Base-by-base conservation (phyloP, 23 red algal genomes). In the Chondrus crispus region DNA sequence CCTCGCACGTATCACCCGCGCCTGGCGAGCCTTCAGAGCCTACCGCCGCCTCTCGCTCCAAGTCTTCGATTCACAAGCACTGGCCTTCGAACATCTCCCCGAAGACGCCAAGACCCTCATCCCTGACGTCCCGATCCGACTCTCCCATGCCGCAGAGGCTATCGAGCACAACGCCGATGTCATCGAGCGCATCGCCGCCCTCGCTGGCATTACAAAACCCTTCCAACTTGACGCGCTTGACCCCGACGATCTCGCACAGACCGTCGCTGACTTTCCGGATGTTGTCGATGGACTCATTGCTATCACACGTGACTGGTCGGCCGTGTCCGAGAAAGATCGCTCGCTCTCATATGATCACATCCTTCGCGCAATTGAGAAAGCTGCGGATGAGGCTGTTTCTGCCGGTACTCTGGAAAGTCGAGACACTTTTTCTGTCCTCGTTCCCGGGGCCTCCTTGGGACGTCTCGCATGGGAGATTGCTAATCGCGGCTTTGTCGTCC, bases 381-480 rank as follows among this genome's bases (percentile, higher is more conserved):
- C 85, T 6, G 82, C 86, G n/a, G 86, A 57, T 24, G 74, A 84
- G 30, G 73, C 82, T 14, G 69, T 82, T 19, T 66, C 85, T 40
- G 46, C 60, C 28, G 69, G 54, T 33, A 53, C 70, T 22, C 71
- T 81, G 49, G 71, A 77, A 16, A 50, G 68, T 8, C 75, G 84
- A 26, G 62, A 60, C 6, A 50, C 52, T 4, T 95, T 95, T 38
- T 85, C 79, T 55, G 94, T 95, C 52, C 69, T 95, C 19, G 94
- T 95, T 1, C 87, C 87, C 39, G 87, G 94, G 28, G 94, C 94
- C 19, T 81, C 80, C 2, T 74, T 89, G 22, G 94, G 94, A 35
- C 88, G 94, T 45, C 64, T 95, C 40, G 86, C 94, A 11, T 95
- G 94, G 94, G 94, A 95, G 74, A 43, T 95, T 29, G 94, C 94